phyloP scores from a whole-genome alignment of 352 stramenopile species.

The Globisporangium echinulatum region DNA sequence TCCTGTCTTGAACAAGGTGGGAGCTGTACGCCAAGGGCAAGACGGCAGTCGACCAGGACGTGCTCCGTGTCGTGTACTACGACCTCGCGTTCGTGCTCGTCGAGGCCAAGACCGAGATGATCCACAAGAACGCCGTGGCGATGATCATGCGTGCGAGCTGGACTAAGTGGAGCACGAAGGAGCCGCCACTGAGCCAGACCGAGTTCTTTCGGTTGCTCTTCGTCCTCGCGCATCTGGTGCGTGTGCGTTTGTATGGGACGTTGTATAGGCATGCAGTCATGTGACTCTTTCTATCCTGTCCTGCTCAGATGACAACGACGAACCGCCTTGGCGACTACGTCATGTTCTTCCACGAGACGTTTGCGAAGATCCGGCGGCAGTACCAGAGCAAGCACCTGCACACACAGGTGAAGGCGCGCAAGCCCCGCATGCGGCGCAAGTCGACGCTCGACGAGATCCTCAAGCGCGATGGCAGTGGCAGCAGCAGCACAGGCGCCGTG shows the following conservation, averaged over 20 bases:
- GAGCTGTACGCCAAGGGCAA: slow-evolving; percentile 38
- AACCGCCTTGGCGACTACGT: slow-evolving; percentile 68
- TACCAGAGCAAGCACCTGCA: slow-evolving; percentile 37
- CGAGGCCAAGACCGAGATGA: slow-evolving; percentile 67
- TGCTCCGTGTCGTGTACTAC: slow-evolving; percentile 64
- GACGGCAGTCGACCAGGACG: slow-evolving; percentile 39
- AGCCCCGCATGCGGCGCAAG: slow-evolving; percentile 23
- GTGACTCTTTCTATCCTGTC: too few species aligned
- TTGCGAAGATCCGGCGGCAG: slow-evolving; percentile 42
- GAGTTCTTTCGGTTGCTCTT: slow-evolving; percentile 71
- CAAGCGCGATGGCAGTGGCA: neutral
- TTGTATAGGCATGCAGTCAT: neutral
- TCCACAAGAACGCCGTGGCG: slow-evolving; percentile 74
- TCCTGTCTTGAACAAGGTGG: slow-evolving; percentile 23
- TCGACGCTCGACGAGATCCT: slow-evolving; percentile 29
- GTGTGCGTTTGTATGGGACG: neutral
- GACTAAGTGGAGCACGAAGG: slow-evolving; percentile 62
- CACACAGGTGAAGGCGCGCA: slow-evolving; percentile 15
- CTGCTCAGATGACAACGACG: slow-evolving; percentile 56
- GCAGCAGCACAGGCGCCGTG: neutral
- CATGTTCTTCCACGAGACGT: slow-evolving; percentile 65
- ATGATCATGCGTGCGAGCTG: slow-evolving; percentile 65
- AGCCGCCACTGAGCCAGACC: slow-evolving; percentile 37
- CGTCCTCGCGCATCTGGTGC: slow-evolving; percentile 66
- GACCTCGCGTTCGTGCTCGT: slow-evolving; percentile 69